Conservation (phyloP, 495 filamentous ascomycete genomes). For the Daldinia decipiens region DNA sequence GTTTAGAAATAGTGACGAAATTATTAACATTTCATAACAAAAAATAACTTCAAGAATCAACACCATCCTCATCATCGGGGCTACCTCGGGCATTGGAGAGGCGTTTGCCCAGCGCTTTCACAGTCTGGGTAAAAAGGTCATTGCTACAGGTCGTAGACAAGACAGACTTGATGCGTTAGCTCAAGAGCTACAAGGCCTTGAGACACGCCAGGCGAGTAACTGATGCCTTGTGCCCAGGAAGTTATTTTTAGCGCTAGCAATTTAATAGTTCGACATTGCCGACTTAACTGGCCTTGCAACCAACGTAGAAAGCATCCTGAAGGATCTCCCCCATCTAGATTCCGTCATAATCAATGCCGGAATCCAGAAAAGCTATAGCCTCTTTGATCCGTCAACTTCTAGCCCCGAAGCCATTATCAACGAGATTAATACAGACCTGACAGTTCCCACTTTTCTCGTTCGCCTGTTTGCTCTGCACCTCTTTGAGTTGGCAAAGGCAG, state of each 20-base stretch:
- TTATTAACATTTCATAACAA: background rate
- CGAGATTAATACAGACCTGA: slow-evolving; percentile 45
- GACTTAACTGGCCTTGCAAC: slow-evolving; percentile 43
- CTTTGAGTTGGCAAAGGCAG: slow-evolving; percentile 38
- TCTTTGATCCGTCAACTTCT: slow-evolving; percentile 41
- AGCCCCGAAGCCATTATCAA: slow-evolving; percentile 39
- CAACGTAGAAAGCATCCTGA: slow-evolving; percentile 41
- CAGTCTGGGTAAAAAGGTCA: slow-evolving; percentile 55
- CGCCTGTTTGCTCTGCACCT: slow-evolving; percentile 50
- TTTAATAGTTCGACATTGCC: slow-evolving; percentile 36
- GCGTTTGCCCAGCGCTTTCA: slow-evolving; percentile 56
- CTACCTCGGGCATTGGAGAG: slow-evolving; percentile 59
- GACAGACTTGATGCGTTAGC: slow-evolving; percentile 44
- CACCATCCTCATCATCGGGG: slow-evolving; percentile 56
- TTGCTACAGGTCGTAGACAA: slow-evolving; percentile 55
- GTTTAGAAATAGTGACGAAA: background rate
- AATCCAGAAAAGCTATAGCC: slow-evolving; percentile 40
- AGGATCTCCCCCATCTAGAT: slow-evolving; percentile 50
- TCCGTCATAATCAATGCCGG: slow-evolving; percentile 51
- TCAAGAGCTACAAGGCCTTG: slow-evolving; percentile 48
- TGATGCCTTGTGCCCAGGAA: too few relatives aligned
- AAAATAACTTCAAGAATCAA: slow-evolving; percentile 37
- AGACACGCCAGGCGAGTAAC: slow-evolving; percentile 38
- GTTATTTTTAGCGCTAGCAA: background rate
- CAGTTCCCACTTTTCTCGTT: slow-evolving; percentile 48